Base-by-base conservation (phyloP, 2,329 filamentous ascomycete species). In the Scedosporium dehoogii region DNA sequence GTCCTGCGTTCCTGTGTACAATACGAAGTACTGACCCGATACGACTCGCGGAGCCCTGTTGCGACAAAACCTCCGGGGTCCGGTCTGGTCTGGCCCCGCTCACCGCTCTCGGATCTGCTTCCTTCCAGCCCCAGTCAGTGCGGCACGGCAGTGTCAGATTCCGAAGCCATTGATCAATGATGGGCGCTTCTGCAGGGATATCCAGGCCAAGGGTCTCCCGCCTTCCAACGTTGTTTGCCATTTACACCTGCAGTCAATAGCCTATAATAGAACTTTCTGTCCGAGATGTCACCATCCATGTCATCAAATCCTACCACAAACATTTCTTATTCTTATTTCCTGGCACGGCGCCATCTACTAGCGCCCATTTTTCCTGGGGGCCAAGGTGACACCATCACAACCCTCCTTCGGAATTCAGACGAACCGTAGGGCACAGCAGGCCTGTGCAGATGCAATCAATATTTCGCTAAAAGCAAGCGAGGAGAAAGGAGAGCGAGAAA, bases 71-170 rank as follows among this genome's bases (percentile, higher is more conserved):
- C 23, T 9, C 51, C 51, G 21, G 51, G 18, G 3, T 25, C 51
- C 21, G 51, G 18, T 23, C 51, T 53, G 48, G 48, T 10, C 48
- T 55, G 21, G 51, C 12, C 51, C 51, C 51, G 21, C 51, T 27
- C 44, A 14, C 51, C 51, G 51, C 23, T 23, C 18, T 55, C 51
- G 51, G 51, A 27, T 55, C 12, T 14, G 51, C 51, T 23, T 55
- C 51, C 21, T 55, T 55, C 51, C 51, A 55, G 51, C 51, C 51
- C 51, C 44, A 55, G 51, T 55, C 51, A 55, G 51, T 55, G 51
- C 51, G 51, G 51, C 51, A 23, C 51, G 51, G 51, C 51, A 55
- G 23, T 23, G 51, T 55, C 51, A 27, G 23, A 55, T 55, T 55
- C 51, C 51, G 51, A 55, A 55, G 51, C 51, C 51, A 55, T 25